A percentile compares a stretch with the other conserved stretches of the same genome.
Conservation (phyloP, 257 asterid genomes). For the Nicotiana noctiflora region DNA sequence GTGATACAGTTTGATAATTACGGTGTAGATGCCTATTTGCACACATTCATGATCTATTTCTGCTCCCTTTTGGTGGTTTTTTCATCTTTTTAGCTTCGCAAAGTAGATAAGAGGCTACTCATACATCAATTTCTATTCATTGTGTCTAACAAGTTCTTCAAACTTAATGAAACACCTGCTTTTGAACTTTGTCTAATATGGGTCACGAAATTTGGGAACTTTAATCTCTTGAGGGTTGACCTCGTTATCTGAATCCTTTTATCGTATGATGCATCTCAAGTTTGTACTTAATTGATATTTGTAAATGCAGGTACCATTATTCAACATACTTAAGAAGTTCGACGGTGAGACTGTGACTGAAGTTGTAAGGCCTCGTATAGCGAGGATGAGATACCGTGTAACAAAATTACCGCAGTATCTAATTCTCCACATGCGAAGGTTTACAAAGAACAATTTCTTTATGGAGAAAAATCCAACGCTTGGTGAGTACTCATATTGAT, state of each 20-base stretch:
- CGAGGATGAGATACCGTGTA: conserved; percentile 93
- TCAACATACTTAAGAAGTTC: conserved; percentile 88
- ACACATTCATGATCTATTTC: neutral
- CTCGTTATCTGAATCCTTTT: neutral
- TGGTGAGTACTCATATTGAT: conserved; percentile 45
- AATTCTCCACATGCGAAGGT: conserved; percentile 81
- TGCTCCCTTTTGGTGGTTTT: neutral
- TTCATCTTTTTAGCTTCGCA: neutral
- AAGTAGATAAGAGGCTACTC: neutral
- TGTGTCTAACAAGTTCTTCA: neutral
- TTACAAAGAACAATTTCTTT: conserved; percentile 88
- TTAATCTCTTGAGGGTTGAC: neutral
- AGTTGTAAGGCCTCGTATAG: conserved; percentile 84
- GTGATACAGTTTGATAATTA: neutral
- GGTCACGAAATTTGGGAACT: neutral
- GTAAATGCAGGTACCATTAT: conserved; percentile 76
- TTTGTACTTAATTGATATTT: neutral
- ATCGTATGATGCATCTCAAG: neutral
- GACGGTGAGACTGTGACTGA: conserved; percentile 92
- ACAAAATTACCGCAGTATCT: conserved; percentile 75
- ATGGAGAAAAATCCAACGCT: conserved; percentile 97
- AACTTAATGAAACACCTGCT: neutral
- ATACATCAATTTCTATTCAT: neutral
- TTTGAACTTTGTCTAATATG: neutral
- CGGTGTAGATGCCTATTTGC: neutral